Evolutionary conservation across 345 rosid genomes (phyloP).

Genomic region (Geranium rotundifolium): DNA sequence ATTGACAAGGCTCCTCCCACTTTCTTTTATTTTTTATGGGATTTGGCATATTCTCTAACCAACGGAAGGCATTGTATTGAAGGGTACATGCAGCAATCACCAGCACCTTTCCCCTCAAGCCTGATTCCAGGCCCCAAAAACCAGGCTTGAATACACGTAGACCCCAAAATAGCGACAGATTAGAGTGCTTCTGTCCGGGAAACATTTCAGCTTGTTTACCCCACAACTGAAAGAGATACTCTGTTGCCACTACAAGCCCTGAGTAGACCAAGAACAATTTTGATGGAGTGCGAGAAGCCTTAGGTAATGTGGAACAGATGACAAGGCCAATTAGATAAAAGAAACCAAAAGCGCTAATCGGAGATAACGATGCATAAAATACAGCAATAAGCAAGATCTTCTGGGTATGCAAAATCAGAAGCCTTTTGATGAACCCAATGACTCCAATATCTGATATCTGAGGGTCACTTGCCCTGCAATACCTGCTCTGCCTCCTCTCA

Average conservation of each 20-base stretch:
- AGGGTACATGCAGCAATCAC: slow-evolving; percentile 31
- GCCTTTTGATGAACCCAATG: slow-evolving; percentile 18
- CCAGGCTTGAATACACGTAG: slow-evolving; percentile 20
- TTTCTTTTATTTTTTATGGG: slow-evolving; percentile 9
- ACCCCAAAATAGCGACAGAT: slow-evolving; percentile 22
- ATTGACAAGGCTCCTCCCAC: slow-evolving; percentile 29
- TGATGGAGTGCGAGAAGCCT: slow-evolving; percentile 29
- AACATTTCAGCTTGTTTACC: slow-evolving; percentile 25
- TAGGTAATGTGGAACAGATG: slow-evolving; percentile 26
- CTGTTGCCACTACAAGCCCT: slow-evolving; percentile 23
- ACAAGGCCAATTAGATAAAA: slow-evolving; percentile 27
- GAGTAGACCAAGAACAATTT: slow-evolving; percentile 28
- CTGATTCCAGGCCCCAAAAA: slow-evolving; percentile 29
- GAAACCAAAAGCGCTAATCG: slow-evolving; percentile 29
- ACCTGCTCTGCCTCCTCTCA: slow-evolving; percentile 25
- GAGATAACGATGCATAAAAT: slow-evolving; percentile 31
- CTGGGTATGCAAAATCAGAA: slow-evolving; percentile 31
- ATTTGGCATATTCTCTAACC: slow-evolving; percentile 21
- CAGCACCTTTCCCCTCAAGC: slow-evolving; percentile 29
- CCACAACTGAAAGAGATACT: slow-evolving; percentile 35
- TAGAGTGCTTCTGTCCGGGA: slow-evolving; percentile 23
- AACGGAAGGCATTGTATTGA: slow-evolving; percentile 30
- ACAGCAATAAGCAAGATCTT: slow-evolving; percentile 26
- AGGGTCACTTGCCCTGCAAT: not conserved
- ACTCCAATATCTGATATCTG: slow-evolving; percentile 5